Conservation (phyloP, 768 basidiomycete genomes). For the Tubosaeta sp. region DNA sequence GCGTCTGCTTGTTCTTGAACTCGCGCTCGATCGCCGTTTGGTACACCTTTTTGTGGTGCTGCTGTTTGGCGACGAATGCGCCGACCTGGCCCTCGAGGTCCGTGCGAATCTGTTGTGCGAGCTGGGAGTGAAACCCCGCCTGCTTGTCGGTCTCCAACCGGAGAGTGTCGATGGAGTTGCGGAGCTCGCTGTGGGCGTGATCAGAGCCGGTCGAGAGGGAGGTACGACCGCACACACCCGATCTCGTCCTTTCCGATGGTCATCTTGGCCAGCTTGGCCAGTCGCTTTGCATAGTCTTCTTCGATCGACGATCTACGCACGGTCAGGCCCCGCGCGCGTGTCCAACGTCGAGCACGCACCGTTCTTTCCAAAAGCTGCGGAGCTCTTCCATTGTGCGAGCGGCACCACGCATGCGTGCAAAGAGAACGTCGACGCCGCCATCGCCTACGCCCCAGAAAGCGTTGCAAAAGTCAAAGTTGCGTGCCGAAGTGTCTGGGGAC, state of each 20-base stretch:
- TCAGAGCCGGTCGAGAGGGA: neutral
- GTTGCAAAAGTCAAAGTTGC: slow-evolving; percentile 88
- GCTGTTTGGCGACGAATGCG: slow-evolving; percentile 60
- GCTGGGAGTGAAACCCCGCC: slow-evolving; percentile 62
- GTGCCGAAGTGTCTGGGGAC: slow-evolving; percentile 40
- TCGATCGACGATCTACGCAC: slow-evolving; percentile 74
- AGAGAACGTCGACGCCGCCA: slow-evolving; percentile 86
- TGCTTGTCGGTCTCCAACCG: slow-evolving; percentile 83
- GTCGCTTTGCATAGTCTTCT: slow-evolving; percentile 89
- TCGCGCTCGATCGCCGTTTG: slow-evolving; percentile 83
- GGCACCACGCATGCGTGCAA: slow-evolving; percentile 85
- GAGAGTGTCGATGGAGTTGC: slow-evolving; percentile 74
- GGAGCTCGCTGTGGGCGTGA: slow-evolving; percentile 58
- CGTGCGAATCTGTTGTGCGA: slow-evolving; percentile 70
- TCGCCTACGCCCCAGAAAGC: slow-evolving; percentile 91
- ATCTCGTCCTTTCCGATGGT: slow-evolving; percentile 86
- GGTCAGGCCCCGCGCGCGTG: neutral
- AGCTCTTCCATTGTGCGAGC: slow-evolving; percentile 86
- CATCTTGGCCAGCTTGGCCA: slow-evolving; percentile 73
- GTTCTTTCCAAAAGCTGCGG: slow-evolving; percentile 86
- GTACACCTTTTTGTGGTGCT: slow-evolving; percentile 66
- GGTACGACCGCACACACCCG: slow-evolving; percentile 55
- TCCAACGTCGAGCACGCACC: slow-evolving; percentile 47
- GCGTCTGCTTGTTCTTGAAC: slow-evolving; percentile 84
- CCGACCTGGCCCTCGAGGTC: slow-evolving; percentile 67